Base-by-base conservation (phyloP, 2,329 filamentous ascomycete genomes). In the Ophiostoma australiae region DNA sequence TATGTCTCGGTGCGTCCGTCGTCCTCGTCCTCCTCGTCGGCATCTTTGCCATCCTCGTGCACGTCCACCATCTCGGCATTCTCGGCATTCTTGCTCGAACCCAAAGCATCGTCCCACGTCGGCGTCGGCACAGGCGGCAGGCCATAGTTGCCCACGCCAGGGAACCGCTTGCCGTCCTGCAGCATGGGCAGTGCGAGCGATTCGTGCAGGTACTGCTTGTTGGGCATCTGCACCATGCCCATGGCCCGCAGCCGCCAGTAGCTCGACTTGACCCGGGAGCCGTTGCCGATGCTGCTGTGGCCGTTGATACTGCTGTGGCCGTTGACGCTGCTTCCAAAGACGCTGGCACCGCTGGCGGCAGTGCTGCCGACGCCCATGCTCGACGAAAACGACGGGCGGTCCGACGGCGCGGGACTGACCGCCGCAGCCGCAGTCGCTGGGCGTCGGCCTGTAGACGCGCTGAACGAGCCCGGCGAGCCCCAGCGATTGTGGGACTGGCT, bases 221-320 rank as follows among this genome's bases (percentile, higher is more conserved):
- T 74, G 27, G 75, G 75, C 75, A 76, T 76, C 69, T 74, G 74
- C 37, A 76, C 71, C 58, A 76, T 70, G 11, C 82, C 83, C 82
- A 84, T 83, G 61, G 82, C 82, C 69, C 83, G 84, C 71, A 84
- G 78, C 5, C 79, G 78, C 83, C 83, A 84, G 55, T 76, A 73
- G 71, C 69, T 73, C 17, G 74, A 75, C 66, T 71, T 71, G 39
- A 72, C 61, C 17, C 71, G 70, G 55, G 58, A 33, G 27, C 52
- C 44, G 17, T 69, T 55, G 23, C 31, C 11, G 35, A 15, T 41
- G 39, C 10, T 5, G 8, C 27, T 8, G 20, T 37, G 13, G 1
- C 13, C 61, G 13, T 31, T 66, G 6, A 31, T 52, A 17, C 41
- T 44, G 39, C 11, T 41, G 39, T 41, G 39, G 44, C 44, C 44